Conservation (phyloP, 441 rosid genomes). For the Geranium incanum region DNA sequence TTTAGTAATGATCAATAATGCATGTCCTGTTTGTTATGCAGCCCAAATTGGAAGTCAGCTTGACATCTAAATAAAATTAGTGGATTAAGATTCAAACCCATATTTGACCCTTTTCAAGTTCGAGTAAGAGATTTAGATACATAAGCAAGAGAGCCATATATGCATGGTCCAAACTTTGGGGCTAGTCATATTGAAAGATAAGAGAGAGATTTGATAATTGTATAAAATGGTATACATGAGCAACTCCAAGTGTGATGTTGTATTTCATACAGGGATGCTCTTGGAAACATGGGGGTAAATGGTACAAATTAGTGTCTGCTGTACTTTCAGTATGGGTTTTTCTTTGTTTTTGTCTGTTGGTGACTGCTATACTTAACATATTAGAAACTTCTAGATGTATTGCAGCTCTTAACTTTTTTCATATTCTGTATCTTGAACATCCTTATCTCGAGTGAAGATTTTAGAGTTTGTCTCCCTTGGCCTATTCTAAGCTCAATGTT, state of each 20-base stretch:
- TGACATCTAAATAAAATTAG: neutral
- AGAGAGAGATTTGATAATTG: neutral
- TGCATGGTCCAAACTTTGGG: neutral
- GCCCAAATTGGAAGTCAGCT: neutral
- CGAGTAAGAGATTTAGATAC: neutral
- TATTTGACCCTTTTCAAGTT: neutral
- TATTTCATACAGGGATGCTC: neutral
- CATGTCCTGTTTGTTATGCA: neutral
- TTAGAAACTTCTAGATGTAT: slow-evolving; percentile 1
- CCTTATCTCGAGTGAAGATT: neutral
- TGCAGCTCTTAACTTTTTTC: neutral
- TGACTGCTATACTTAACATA: neutral
- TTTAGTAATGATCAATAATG: neutral
- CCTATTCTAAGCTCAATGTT: neutral
- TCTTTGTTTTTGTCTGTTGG: neutral
- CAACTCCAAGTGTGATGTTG: neutral
- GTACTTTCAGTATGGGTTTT: neutral
- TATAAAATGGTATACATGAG: neutral
- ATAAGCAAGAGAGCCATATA: neutral
- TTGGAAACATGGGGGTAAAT: neutral
- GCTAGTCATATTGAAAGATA: slow-evolving; percentile 5
- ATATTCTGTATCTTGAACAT: neutral
- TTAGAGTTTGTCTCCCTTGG: slow-evolving; percentile 6
- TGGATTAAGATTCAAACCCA: slow-evolving; percentile 1
- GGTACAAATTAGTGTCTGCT: neutral